Conservation (phyloP, 2,329 filamentous ascomycete genomes). For the Aspergillus pseudoterreus region DNA sequence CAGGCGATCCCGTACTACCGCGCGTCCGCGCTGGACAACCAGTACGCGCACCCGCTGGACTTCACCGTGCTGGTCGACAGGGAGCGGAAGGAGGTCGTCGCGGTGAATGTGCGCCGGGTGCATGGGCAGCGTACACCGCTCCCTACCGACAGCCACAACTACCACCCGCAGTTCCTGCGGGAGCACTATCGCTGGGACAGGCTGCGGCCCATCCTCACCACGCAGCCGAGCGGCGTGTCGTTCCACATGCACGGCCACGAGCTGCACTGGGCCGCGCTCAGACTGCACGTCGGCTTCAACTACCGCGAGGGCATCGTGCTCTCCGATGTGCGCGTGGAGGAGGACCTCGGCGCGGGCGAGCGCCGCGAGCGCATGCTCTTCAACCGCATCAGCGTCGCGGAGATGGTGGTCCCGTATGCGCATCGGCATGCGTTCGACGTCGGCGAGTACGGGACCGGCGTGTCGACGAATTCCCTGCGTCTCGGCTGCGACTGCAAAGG, state of each 20-base stretch:
- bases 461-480: slow-evolving; percentile 46
- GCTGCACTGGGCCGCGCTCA: slow-evolving; percentile 26
- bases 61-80: slow-evolving; percentile 26
- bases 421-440: slow-evolving; percentile 48
- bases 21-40: slow-evolving; percentile 25
- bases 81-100: slow-evolving; percentile 26
- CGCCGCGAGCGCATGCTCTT: slow-evolving; percentile 25
- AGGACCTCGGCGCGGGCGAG: slow-evolving; percentile 23
- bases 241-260: slow-evolving; percentile 29
- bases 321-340: slow-evolving; percentile 40
- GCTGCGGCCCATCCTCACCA: slow-evolving; percentile 21
- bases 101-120: slow-evolving; percentile 16
- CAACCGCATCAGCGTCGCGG: slow-evolving; percentile 27
- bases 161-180: slow-evolving; percentile 3
- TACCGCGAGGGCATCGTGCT: slow-evolving; percentile 54
- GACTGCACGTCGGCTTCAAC: slow-evolving; percentile 47
- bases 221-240: slow-evolving; percentile 26
- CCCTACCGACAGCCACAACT: background rate
- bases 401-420: slow-evolving; percentile 34
- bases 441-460: slow-evolving; percentile 46
- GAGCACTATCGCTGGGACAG: background rate
- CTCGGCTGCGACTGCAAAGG: slow-evolving; percentile 43
- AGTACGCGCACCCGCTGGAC: slow-evolving; percentile 29
- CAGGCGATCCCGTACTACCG: slow-evolving; percentile 34
- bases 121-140: background rate